A percentile compares a stretch with the other conserved stretches of the same genome.
phyloP scores from a whole-genome alignment of 768 basidiomycete species.

The Macrolepiota albuminosa region DNA sequence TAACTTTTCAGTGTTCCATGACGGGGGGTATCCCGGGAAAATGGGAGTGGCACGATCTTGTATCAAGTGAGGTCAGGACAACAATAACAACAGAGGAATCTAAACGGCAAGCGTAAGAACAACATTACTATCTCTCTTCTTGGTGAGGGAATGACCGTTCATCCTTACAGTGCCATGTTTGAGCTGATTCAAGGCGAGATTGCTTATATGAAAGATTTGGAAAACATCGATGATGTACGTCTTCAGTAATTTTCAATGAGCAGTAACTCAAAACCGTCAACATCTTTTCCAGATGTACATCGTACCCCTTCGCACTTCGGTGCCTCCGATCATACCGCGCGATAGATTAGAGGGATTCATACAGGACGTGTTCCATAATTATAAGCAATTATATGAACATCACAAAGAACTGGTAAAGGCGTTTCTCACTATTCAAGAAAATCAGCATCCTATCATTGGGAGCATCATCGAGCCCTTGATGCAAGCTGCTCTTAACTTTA shows the following conservation, averaged over 20 bases:
- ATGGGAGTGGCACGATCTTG: slow-evolving; percentile 89
- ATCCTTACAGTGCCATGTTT: slow-evolving; percentile 72
- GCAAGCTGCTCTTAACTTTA: slow-evolving; percentile 87
- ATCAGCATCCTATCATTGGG: slow-evolving; percentile 76
- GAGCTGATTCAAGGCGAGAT: slow-evolving; percentile 95
- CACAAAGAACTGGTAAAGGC: slow-evolving; percentile 73
- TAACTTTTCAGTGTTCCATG: slow-evolving; percentile 89
- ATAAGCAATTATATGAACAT: slow-evolving; percentile 66
- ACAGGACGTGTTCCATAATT: slow-evolving; percentile 86
- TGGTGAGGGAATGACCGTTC: neutral
- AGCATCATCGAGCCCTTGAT: slow-evolving; percentile 81
- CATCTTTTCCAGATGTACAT: slow-evolving; percentile 65
- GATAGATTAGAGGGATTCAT: slow-evolving; percentile 75
- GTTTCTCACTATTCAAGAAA: slow-evolving; percentile 80
- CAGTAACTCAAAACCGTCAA: neutral
- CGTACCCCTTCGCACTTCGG: slow-evolving; percentile 65
- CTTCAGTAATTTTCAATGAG: neutral
- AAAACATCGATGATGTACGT: slow-evolving; percentile 66
- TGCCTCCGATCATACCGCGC: slow-evolving; percentile 76
- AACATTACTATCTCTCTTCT: neutral
- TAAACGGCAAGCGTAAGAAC: slow-evolving; percentile 78
- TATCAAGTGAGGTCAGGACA: slow-evolving; percentile 60
- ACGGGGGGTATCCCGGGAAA: slow-evolving; percentile 72
- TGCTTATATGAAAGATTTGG: slow-evolving; percentile 89
- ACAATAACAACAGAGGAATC: slow-evolving; percentile 65